Conservation (phyloP, 2,329 filamentous ascomycete species). For the Aspergillus terreus region DNA sequence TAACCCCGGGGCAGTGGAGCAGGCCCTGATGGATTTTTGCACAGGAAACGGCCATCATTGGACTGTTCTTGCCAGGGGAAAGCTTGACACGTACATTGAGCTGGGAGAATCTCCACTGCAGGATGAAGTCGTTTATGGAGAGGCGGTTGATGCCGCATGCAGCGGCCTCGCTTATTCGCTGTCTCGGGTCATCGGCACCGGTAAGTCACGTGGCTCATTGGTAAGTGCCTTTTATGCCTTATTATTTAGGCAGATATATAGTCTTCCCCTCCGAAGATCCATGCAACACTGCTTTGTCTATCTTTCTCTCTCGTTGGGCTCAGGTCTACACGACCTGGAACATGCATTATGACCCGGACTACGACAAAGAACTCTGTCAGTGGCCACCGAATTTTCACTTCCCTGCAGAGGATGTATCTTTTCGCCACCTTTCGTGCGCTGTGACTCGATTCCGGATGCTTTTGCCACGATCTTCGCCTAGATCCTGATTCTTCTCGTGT, state of each 20-base stretch:
- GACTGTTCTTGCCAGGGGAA: not conserved
- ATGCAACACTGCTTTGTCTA: not conserved
- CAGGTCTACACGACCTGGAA: not conserved
- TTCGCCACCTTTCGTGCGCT: not conserved
- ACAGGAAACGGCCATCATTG: not conserved
- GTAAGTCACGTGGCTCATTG: slow-evolving; percentile 1
- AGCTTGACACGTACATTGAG: slow-evolving; percentile 4
- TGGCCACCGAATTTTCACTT: not conserved
- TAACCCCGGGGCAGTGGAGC: slow-evolving; percentile 5
- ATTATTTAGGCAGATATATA: not conserved
- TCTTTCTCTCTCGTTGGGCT: not conserved
- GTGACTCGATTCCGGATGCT: not conserved
- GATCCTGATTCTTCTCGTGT: not conserved
- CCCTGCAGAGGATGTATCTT: not conserved
- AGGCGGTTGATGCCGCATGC: too few species aligned
- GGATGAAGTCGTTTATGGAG: not conserved
- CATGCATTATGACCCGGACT: not conserved
- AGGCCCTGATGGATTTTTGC: slow-evolving; percentile 1
- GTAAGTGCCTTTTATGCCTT: not conserved
- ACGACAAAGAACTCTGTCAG: too few species aligned
- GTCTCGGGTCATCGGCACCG: slow-evolving; percentile 6
- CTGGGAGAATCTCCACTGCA: not conserved
- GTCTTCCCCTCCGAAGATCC: not conserved
- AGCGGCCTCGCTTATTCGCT: not conserved
- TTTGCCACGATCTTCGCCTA: not conserved